Conservation (phyloP, 2,329 filamentous ascomycete species). For the Xylaria sp. region DNA sequence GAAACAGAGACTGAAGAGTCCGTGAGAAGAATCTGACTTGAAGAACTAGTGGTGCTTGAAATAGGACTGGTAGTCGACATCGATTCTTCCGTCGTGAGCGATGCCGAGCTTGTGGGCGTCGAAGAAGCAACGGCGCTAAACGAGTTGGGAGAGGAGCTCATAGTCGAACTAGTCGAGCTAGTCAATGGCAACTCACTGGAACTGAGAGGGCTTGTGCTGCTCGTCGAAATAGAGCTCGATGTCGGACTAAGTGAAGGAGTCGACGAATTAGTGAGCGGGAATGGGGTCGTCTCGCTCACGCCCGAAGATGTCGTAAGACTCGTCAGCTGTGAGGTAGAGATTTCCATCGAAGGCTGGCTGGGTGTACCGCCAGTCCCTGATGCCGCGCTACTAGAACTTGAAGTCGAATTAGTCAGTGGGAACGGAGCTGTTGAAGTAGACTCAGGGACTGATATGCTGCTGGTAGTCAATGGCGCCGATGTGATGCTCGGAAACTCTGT, state of each 20-base stretch:
- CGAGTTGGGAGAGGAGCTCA: slow-evolving; percentile 11
- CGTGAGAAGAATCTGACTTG: slow-evolving; percentile 18
- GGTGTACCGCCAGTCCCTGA: slow-evolving; percentile 1
- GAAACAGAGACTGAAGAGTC: slow-evolving; percentile 18
- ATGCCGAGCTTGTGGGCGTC: background rate
- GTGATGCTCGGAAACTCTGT: background rate
- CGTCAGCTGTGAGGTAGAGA: slow-evolving; percentile 2
- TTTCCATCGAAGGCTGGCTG: background rate
- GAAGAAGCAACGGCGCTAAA: slow-evolving; percentile 2
- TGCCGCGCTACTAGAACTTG: background rate
- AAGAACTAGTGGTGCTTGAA: slow-evolving; percentile 2
- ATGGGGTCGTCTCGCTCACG: slow-evolving; percentile 1
- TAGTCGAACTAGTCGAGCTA: slow-evolving; percentile 15
- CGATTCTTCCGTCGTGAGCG: background rate
- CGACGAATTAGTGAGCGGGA: slow-evolving; percentile 9
- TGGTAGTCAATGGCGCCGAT: slow-evolving; percentile 3
- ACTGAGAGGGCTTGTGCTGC: slow-evolving; percentile 2
- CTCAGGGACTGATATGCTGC: background rate
- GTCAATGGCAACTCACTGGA: slow-evolving; percentile 8
- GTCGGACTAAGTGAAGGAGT: background rate
- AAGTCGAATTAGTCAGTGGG: slow-evolving; percentile 7
- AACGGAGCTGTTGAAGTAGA: slow-evolving; percentile 6
- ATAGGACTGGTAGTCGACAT: background rate
- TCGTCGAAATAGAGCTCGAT: background rate
- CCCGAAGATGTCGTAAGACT: background rate